Conservation (phyloP, 805 yeast species). For the Wickerhamiella domercqiae region DNA sequence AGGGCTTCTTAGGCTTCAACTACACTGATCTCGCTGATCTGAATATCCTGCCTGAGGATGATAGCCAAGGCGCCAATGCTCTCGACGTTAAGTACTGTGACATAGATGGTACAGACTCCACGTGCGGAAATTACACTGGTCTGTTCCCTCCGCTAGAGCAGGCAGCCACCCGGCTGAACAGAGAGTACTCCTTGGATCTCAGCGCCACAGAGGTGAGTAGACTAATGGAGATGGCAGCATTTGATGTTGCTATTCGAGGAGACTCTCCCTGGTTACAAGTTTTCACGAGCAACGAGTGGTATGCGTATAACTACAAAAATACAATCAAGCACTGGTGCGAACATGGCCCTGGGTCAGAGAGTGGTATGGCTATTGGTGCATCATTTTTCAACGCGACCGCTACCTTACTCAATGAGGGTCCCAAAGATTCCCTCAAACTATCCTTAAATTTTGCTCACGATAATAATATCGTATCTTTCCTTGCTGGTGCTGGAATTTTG, state of each 20-base stretch:
- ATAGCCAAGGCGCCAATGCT: constrained; percentile 39
- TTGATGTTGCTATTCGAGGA: constrained; percentile 36
- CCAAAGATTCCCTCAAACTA: constrained; percentile 25
- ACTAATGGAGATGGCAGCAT: constrained; percentile 35
- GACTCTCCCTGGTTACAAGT: constrained; percentile 27
- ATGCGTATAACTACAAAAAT: constrained; percentile 16
- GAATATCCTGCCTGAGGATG: constrained; percentile 32
- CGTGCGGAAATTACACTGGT: constrained; percentile 36
- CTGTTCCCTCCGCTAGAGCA: constrained; percentile 19
- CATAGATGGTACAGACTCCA: constrained; percentile 30
- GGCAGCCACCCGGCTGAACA: constrained; percentile 17
- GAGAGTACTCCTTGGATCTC: constrained; percentile 24
- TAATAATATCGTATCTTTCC: constrained; percentile 37
- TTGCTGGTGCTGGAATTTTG: constrained; percentile 35
- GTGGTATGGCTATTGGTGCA: constrained; percentile 28
- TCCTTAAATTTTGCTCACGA: constrained; percentile 42
- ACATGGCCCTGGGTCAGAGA: constrained; percentile 20
- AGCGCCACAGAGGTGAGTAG: constrained; percentile 27
- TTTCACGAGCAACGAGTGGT: constrained; percentile 19
- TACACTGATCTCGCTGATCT: constrained; percentile 26
- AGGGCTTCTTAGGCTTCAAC: constrained; percentile 39
- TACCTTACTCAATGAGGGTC: constrained; percentile 30
- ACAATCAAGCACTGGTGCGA: constrained; percentile 16
- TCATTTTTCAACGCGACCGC: constrained; percentile 36
- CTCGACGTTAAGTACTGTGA: constrained; percentile 34